Conservation (phyloP, 1,284 basidiomycete genomes). For the Austropuccinia psidii region DNA sequence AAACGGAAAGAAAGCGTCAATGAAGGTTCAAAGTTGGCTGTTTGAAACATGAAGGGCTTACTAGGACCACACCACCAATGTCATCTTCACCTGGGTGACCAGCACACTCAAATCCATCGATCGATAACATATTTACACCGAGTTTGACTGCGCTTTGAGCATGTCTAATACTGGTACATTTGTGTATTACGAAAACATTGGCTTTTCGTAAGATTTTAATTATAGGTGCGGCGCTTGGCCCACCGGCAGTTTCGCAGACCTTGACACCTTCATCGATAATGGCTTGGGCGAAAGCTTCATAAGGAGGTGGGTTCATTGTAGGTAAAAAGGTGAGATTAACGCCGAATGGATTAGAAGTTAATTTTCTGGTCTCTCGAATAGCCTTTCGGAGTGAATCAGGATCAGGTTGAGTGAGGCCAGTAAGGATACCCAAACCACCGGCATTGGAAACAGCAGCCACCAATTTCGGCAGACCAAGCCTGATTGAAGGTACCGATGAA, state of each 20-base stretch:
- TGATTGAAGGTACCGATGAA: constrained; percentile 48
- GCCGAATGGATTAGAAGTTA: constrained; percentile 51
- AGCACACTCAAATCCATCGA: constrained; percentile 69
- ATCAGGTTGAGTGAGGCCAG: constrained; percentile 74
- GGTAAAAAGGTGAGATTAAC: constrained; percentile 89
- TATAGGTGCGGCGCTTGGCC: constrained; percentile 30
- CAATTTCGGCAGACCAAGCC: constrained; percentile 67
- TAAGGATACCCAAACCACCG: constrained; percentile 78
- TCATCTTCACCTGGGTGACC: constrained; percentile 94
- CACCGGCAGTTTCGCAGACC: constrained; percentile 83
- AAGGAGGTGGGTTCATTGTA: constrained; percentile 82
- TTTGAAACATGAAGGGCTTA: constrained; percentile 45
- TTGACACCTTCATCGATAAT: constrained; percentile 46
- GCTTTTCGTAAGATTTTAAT: constrained; percentile 16
- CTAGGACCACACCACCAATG: constrained; percentile 79
- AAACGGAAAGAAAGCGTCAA: background rate
- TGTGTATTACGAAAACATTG: constrained; percentile 62
- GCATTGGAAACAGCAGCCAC: constrained; percentile 75
- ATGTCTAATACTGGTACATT: constrained; percentile 63
- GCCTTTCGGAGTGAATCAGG: constrained; percentile 74
- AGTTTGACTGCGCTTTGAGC: constrained; percentile 44
- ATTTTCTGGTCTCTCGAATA: constrained; percentile 63
- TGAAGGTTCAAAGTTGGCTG: background rate
- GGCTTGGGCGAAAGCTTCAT: constrained; percentile 53
- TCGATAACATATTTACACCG: constrained; percentile 76